A percentile compares a stretch with the other conserved stretches of the same genome.
Conservation (phyloP, 2,329 filamentous ascomycete genomes). For the Colletotrichum sidae region DNA sequence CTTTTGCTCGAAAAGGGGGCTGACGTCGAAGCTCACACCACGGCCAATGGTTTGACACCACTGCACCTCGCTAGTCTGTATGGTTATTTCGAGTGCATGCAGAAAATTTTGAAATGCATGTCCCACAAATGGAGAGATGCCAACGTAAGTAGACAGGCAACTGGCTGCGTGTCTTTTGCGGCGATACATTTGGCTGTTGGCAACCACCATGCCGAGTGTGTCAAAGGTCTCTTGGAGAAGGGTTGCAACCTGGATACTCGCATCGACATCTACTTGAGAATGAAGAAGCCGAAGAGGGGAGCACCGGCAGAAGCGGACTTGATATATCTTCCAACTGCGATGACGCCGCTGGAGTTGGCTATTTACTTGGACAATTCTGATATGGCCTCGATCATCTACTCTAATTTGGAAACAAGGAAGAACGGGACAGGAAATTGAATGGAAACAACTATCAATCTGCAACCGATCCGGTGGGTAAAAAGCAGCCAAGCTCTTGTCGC, state of each 20-base stretch:
- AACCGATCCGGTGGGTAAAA: too few species aligned
- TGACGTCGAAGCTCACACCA: background rate
- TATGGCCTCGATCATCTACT: too few species aligned
- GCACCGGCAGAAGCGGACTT: too few species aligned
- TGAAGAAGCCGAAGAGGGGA: background rate
- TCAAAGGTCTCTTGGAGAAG: background rate
- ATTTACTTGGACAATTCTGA: too few species aligned
- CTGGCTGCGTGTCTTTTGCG: background rate
- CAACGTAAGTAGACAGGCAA: constrained; percentile 6
- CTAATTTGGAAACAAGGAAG: too few species aligned
- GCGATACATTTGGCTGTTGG: constrained; percentile 16
- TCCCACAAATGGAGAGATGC: background rate
- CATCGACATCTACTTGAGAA: constrained; percentile 6
- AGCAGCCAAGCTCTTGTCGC: too few species aligned
- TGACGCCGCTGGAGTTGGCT: background rate
- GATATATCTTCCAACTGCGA: background rate
- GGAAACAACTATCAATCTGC: too few species aligned
- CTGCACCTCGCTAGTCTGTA: constrained; percentile 22
- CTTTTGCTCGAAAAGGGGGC: background rate
- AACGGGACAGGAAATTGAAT: too few species aligned
- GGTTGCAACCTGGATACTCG: constrained; percentile 1
- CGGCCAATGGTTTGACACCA: background rate
- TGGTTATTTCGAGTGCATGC: background rate
- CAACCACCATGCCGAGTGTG: background rate
- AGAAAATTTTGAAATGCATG: background rate